These are phyloP conservation scores for Globisporangium nodosum DNA, from an alignment of 352 stramenopile genomes.

Conservation along the genomic window DNA sequence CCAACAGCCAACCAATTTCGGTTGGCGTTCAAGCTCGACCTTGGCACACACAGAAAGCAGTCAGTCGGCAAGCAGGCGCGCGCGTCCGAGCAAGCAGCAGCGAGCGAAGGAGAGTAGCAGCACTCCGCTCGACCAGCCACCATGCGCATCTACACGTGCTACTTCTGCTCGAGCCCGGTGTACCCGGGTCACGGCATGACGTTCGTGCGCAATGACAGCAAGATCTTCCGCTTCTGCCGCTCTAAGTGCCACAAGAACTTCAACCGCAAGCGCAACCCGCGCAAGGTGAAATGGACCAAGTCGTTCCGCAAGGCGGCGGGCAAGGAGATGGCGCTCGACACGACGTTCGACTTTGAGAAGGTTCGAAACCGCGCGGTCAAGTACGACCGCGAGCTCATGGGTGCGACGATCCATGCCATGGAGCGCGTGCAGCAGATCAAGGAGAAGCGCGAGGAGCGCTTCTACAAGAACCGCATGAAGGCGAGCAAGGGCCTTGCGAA, in stretches of 20 bases:
- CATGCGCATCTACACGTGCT: conserved; percentile 99
- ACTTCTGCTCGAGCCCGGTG: conserved; percentile 99
- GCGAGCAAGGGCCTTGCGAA: conserved; percentile 74
- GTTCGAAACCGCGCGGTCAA: conserved; percentile 97
- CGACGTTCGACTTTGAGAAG: conserved; percentile 99
- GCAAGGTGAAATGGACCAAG: conserved; percentile 99
- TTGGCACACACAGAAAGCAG: too few species aligned
- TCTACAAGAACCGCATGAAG: conserved; percentile 98
- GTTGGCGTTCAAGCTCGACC: too few species aligned
- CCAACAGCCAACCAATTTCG: too few species aligned
- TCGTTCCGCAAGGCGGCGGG: conserved; percentile 96
- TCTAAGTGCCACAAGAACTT: conserved; percentile 99
- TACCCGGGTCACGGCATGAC: conserved; percentile 99
- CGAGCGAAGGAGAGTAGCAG: neutral
- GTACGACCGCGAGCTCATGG: conserved; percentile 99
- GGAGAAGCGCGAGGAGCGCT: conserved; percentile 93
- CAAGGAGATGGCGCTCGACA: conserved; percentile 99
- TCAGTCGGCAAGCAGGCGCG: too few species aligned
- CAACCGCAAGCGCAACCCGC: conserved; percentile 99
- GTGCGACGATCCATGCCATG: conserved; percentile 98
- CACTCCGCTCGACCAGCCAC: neutral
- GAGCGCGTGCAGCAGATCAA: conserved; percentile 97
- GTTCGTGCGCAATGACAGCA: conserved; percentile 99
- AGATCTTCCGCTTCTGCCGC: conserved; percentile 99
- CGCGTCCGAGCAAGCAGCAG: too few species aligned